phyloP scores from a whole-genome alignment of 140 eudicot species.

The Flaveria floridana region DNA sequence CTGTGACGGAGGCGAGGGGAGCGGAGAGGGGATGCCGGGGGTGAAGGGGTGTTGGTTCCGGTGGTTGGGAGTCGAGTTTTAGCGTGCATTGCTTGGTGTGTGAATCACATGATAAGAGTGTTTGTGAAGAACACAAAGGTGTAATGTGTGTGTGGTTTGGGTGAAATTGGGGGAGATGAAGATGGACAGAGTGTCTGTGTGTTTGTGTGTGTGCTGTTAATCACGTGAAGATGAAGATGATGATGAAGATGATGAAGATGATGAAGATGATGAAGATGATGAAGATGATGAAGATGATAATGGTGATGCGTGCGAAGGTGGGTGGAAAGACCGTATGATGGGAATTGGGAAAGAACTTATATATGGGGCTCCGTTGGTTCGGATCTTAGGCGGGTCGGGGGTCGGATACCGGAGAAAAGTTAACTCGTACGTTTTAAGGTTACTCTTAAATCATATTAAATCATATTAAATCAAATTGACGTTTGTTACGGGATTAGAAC shows the following conservation, averaged over 20 bases:
- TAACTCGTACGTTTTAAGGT: too few species aligned
- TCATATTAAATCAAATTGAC: too few species aligned
- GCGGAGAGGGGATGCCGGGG: slow-evolving; percentile 65
- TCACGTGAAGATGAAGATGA: slow-evolving; percentile 31
- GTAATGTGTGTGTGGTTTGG: slow-evolving; percentile 5
- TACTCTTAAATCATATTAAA: too few species aligned
- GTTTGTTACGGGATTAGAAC: too few species aligned
- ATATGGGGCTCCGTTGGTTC: neutral
- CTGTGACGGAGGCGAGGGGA: slow-evolving; percentile 67
- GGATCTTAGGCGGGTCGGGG: neutral
- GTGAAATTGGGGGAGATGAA: slow-evolving; percentile 20
- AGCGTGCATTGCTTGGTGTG: slow-evolving; percentile 58
- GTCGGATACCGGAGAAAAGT: too few species aligned
- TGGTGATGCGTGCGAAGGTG: slow-evolving; percentile 22
- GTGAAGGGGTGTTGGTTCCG: slow-evolving; percentile 69
- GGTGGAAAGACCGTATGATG: neutral
- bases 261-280: slow-evolving; percentile 15
- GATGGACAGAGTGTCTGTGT: neutral
- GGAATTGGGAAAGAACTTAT: neutral
- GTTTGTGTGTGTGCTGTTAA: slow-evolving; percentile 31
- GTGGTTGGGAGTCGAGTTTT: slow-evolving; percentile 66
- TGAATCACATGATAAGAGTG: slow-evolving; percentile 29
- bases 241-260: slow-evolving; percentile 2
- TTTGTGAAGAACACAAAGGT: slow-evolving; percentile 1
- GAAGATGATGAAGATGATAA: slow-evolving; percentile 15